Evolutionary conservation across 495 filamentous ascomycete species (phyloP).

Genomic region (Talaromyces ruber): DNA sequence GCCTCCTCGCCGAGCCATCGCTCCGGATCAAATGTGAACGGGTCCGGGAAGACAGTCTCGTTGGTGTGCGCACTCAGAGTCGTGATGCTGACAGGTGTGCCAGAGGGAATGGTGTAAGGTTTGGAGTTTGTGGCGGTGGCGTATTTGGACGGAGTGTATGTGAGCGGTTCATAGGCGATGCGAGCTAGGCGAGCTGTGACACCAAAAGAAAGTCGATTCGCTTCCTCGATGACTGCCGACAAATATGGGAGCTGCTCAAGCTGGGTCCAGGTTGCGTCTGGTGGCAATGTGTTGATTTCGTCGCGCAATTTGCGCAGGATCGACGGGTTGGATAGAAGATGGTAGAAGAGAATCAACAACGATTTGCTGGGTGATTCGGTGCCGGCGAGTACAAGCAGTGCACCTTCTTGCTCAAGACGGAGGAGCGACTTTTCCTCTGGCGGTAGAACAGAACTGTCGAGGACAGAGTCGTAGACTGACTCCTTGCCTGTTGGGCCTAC

Average conservation of each 20-base stretch:
- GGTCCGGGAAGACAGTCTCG: conserved; percentile 15
- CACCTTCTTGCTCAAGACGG: conserved; percentile 29
- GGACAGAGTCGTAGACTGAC: conserved; percentile 23
- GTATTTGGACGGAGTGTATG: conserved; percentile 14
- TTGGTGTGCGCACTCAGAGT: conserved; percentile 16
- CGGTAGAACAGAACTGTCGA: conserved; percentile 23
- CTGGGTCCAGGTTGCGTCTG: conserved; percentile 14
- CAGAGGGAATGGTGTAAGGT: conserved; percentile 10
- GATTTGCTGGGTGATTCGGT: conserved; percentile 25
- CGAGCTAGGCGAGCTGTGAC: conserved; percentile 16
- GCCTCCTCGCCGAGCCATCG: conserved; percentile 14
- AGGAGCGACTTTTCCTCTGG: conserved; percentile 22
- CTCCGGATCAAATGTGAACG: conserved; percentile 14
- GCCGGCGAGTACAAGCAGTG: conserved; percentile 25
- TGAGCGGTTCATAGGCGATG: conserved; percentile 20
- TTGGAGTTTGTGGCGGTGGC: conserved; percentile 9
- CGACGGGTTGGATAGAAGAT: conserved; percentile 24
- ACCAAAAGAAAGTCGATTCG: conserved; percentile 32
- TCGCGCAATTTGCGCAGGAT: conserved; percentile 19
- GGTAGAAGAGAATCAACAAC: conserved; percentile 23
- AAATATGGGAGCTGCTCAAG: conserved; percentile 41
- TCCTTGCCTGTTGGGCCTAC: conserved; percentile 15
- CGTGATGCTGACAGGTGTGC: conserved; percentile 22
- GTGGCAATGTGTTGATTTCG: conserved; percentile 22
- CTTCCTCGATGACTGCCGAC: conserved; percentile 33